phyloP scores from a whole-genome alignment of 163 green algal genomes.

The Scenedesmus sp. region DNA sequence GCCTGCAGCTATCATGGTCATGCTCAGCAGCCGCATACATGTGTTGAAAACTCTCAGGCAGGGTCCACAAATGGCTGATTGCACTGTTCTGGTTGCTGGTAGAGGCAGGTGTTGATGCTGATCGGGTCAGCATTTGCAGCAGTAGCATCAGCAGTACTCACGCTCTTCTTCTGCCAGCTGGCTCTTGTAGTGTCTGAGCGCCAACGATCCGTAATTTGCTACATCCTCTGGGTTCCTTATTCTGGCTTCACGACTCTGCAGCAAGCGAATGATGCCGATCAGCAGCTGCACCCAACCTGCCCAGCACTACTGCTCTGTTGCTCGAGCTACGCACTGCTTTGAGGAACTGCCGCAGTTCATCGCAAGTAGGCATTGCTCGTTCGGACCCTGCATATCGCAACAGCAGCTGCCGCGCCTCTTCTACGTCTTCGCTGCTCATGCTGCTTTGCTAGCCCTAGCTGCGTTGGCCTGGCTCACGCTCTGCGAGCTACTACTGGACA shows the following conservation, averaged over 20 bases:
- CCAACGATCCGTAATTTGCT: constrained; percentile 62
- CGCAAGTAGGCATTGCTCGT: constrained; percentile 19
- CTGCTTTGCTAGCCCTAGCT: neutral
- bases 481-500: no score
- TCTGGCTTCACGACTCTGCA: constrained; percentile 61
- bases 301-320: neutral
- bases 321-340: constrained; percentile 46
- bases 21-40: neutral
- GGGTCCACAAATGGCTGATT: no score
- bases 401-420: constrained; percentile 56
- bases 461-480: neutral
- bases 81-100: neutral
- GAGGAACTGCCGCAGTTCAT: constrained; percentile 56
- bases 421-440: constrained; percentile 50
- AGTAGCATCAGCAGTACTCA: constrained; percentile 44
- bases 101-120: neutral
- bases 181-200: constrained; percentile 62
- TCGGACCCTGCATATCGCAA: constrained; percentile 21
- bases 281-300: neutral
- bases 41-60: neutral
- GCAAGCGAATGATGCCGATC: no score
- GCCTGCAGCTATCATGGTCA: neutral
- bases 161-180: constrained; percentile 71
- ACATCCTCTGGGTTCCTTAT: constrained; percentile 62
- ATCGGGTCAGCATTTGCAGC: neutral